Evolutionary conservation across 345 rosid genomes (phyloP).

Genomic region (Arabidopsis thaliana): TAIR10.1 NC_003075.7:11812001-11812500

Average conservation of each 20-base stretch:
- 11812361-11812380: not conserved
- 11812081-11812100: slow-evolving; percentile 87
- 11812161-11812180: slow-evolving; percentile 85
- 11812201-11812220: slow-evolving; percentile 41
- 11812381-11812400: not conserved
- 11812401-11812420: slow-evolving; percentile 1
- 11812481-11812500: not conserved
- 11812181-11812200: slow-evolving; percentile 97
- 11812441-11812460: not conserved
- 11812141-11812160: slow-evolving; percentile 94
- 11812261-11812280: not conserved
- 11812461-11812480: not conserved
- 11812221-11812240: not conserved
- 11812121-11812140: slow-evolving; percentile 83
- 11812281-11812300: not conserved
- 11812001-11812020: slow-evolving; percentile 59
- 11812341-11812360: not conserved
- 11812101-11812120: slow-evolving; percentile 74
- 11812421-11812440: not conserved
- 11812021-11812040: slow-evolving; percentile 63
- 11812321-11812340: not conserved
- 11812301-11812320: not conserved
- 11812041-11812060: slow-evolving; percentile 83
- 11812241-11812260: not conserved
- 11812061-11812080: slow-evolving; percentile 83